Conservation (phyloP, 2,329 filamentous ascomycete genomes). For the Colletotrichum orbiculare region DNA sequence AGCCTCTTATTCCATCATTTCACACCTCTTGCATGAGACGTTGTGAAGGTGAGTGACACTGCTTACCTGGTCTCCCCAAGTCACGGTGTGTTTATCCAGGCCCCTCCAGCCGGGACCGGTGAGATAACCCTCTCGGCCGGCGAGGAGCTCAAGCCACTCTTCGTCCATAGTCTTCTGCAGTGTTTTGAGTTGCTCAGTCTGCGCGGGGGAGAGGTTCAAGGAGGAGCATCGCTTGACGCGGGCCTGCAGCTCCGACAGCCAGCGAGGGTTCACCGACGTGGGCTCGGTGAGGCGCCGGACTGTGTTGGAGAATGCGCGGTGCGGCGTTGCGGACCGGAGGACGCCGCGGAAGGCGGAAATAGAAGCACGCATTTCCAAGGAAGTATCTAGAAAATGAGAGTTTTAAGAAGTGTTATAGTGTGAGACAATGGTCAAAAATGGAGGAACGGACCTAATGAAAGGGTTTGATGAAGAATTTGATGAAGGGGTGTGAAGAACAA, state of each 20-base stretch:
- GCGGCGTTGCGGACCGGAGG: background rate
- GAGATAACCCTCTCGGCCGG: conserved; percentile 80
- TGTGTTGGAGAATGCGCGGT: conserved; percentile 21
- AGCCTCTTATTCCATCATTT: background rate
- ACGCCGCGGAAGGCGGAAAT: conserved; percentile 12
- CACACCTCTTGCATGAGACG: background rate
- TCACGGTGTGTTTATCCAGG: conserved; percentile 73
- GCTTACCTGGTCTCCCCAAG: conserved; percentile 86
- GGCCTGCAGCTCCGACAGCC: conserved; percentile 42
- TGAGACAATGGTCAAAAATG: background rate
- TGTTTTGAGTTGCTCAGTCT: conserved; percentile 17
- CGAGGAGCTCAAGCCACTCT: conserved; percentile 78
- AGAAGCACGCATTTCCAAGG: background rate
- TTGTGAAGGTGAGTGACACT: conserved; percentile 36
- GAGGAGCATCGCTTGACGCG: conserved; percentile 37
- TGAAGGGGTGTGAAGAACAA: conserved; percentile 15
- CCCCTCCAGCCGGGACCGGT: conserved; percentile 68
- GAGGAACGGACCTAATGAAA: background rate
- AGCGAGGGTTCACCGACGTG: conserved; percentile 40
- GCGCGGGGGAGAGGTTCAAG: background rate
- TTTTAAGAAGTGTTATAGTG: background rate
- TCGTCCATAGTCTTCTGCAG: conserved; percentile 27
- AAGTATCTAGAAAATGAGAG: background rate
- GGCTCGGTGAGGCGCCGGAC: conserved; percentile 1
- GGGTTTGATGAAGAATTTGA: conserved; percentile 8